Conservation (phyloP, 2,329 filamentous ascomycete genomes). For the Nemania sp. region DNA sequence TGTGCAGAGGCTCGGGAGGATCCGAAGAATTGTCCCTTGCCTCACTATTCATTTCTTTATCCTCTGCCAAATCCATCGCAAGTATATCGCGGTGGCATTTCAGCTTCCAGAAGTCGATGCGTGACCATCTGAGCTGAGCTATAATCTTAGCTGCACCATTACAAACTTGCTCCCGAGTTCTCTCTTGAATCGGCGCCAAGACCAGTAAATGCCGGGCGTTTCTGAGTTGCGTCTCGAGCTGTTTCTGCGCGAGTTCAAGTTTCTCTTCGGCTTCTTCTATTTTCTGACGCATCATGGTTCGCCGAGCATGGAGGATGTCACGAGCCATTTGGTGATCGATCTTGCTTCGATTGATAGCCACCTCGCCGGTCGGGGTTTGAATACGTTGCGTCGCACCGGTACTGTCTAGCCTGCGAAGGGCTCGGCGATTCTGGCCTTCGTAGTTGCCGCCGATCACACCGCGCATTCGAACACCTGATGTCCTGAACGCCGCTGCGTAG, state of each 20-base stretch:
- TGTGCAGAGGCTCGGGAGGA: constrained; percentile 38
- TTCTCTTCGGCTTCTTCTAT: constrained; percentile 84
- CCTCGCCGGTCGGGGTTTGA: constrained; percentile 73
- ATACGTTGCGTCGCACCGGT: constrained; percentile 64
- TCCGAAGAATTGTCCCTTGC: constrained; percentile 33
- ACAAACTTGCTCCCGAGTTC: constrained; percentile 85
- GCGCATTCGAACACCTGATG: constrained; percentile 86
- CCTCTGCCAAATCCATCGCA: constrained; percentile 82
- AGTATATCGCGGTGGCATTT: constrained; percentile 91
- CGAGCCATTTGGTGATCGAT: constrained; percentile 83
- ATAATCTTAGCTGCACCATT: constrained; percentile 81
- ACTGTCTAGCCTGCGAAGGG: constrained; percentile 71
- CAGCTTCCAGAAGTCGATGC: constrained; percentile 90
- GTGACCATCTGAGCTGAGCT: constrained; percentile 90
- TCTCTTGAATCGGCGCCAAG: constrained; percentile 86
- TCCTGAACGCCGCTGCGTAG: constrained; percentile 92
- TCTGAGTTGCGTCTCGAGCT: constrained; percentile 80
- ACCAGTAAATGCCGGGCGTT: constrained; percentile 91
- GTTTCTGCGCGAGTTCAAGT: constrained; percentile 71
- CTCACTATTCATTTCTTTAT: constrained; percentile 53
- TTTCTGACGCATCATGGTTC: constrained; percentile 80
- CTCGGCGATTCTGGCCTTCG: constrained; percentile 76
- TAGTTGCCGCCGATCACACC: constrained; percentile 84
- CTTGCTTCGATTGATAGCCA: constrained; percentile 71
- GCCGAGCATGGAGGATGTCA: constrained; percentile 81